Conservation (phyloP, 805 yeast species). For the Ogataea pini region DNA sequence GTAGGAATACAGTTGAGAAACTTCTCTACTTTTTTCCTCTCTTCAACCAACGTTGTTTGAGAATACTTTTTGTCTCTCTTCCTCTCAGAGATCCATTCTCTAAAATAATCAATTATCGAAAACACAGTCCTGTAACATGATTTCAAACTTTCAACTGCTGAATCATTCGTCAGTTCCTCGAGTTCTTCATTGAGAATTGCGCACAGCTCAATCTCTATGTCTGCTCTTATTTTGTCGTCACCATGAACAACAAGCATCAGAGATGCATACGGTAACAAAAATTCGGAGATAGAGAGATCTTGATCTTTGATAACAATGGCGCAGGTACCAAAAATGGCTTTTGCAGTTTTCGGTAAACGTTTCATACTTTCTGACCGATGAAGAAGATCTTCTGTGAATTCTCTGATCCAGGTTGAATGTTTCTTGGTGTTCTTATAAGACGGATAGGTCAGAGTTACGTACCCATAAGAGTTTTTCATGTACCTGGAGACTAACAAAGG, state of each 20-base stretch:
- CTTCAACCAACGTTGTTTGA: conserved; percentile 24
- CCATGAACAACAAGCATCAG: conserved; percentile 53
- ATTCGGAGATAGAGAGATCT: conserved; percentile 67
- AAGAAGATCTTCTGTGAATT: conserved; percentile 66
- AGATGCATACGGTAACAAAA: conserved; percentile 74
- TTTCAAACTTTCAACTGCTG: conserved; percentile 56
- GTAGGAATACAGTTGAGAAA: conserved; percentile 63
- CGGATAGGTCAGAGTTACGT: conserved; percentile 58
- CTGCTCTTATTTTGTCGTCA: conserved; percentile 40
- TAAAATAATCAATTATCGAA: conserved; percentile 77
- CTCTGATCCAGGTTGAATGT: conserved; percentile 71
- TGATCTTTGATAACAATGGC: conserved; percentile 66
- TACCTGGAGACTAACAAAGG: conserved; percentile 79
- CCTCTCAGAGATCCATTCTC: conserved; percentile 64
- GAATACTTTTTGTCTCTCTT: conserved; percentile 33
- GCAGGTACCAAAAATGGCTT: conserved; percentile 59
- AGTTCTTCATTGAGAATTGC: conserved; percentile 53
- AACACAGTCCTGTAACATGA: conserved; percentile 74
- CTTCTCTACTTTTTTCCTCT: conserved; percentile 39
- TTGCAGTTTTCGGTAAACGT: conserved; percentile 33
- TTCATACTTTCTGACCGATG: conserved; percentile 37
- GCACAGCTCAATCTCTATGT: conserved; percentile 59
- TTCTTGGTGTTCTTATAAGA: conserved; percentile 55
- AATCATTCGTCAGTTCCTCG: conserved; percentile 48
- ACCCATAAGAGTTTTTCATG: conserved; percentile 49